Conservation (phyloP, 495 filamentous ascomycete species). For the Amniculicola lignicola region DNA sequence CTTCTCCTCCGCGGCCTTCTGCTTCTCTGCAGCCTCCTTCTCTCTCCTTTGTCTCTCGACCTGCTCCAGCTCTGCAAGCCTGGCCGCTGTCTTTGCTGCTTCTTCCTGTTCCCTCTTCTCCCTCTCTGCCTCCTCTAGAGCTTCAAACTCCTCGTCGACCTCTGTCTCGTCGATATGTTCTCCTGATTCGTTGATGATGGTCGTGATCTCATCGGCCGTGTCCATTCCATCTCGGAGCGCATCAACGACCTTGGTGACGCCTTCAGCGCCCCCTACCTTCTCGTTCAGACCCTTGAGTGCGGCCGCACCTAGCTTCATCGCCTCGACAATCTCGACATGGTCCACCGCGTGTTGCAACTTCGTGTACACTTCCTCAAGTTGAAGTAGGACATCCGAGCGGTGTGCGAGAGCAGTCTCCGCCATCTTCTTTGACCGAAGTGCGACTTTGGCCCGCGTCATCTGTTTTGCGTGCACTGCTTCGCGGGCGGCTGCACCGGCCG, state of each 20-base stretch:
- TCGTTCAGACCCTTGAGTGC: constrained; percentile 71
- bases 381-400: constrained; percentile 66
- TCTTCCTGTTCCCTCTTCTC: constrained; percentile 30
- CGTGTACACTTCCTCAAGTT: constrained; percentile 74
- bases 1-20: constrained; percentile 34
- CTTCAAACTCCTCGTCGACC: constrained; percentile 84
- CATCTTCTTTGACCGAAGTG: constrained; percentile 78
- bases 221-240: constrained; percentile 74
- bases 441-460: constrained; percentile 65
- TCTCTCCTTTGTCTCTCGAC: constrained; percentile 42
- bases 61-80: constrained; percentile 41
- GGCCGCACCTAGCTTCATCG: constrained; percentile 73
- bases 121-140: constrained; percentile 63
- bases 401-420: constrained; percentile 67
- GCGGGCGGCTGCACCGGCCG: constrained; percentile 56
- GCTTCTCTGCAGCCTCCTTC: constrained; percentile 46
- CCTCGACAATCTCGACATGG: constrained; percentile 72
- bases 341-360: constrained; percentile 82
- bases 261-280: constrained; percentile 71
- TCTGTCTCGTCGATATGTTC: constrained; percentile 70
- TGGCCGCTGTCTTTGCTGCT: constrained; percentile 31
- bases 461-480: constrained; percentile 68
- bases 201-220: constrained; percentile 76
- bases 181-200: constrained; percentile 63
- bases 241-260: constrained; percentile 72